A percentile compares a stretch with the other conserved stretches of the same genome.
Evolutionary conservation across 2,329 filamentous ascomycete genomes (phyloP).

Genomic region (Zalaria sp.): DNA sequence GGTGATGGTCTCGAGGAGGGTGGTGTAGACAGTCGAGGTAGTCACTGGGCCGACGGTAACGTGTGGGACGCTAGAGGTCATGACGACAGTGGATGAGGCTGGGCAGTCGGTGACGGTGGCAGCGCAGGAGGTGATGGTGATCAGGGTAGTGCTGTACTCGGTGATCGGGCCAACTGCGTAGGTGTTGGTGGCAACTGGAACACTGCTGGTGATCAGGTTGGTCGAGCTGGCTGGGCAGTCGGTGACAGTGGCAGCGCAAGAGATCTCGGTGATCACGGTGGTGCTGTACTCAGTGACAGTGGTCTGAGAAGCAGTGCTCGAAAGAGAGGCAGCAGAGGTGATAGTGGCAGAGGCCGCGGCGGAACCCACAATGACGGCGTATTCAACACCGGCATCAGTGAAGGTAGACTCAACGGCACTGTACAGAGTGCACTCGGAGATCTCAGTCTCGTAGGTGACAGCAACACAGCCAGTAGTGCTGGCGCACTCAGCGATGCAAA

Average conservation of each 20-base stretch:
- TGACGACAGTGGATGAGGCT: slow-evolving; percentile 7
- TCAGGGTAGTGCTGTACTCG: slow-evolving; percentile 6
- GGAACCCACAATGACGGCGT: slow-evolving; percentile 1
- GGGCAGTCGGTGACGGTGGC: slow-evolving; percentile 12
- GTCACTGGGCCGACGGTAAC: slow-evolving; percentile 5
- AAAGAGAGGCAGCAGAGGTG: background rate
- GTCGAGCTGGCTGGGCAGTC: slow-evolving; percentile 2
- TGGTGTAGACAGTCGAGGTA: slow-evolving; percentile 7
- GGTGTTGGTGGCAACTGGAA: slow-evolving; percentile 6
- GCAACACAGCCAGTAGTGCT: background rate
- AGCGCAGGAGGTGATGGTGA: slow-evolving; percentile 13
- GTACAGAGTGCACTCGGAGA: background rate
- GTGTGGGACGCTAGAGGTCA: slow-evolving; percentile 7
- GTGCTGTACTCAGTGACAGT: slow-evolving; percentile 9
- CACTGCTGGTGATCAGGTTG: slow-evolving; percentile 6
- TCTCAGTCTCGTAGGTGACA: background rate
- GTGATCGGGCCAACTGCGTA: background rate
- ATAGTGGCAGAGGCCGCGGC: background rate
- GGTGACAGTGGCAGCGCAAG: slow-evolving; percentile 5
- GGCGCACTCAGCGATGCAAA: background rate
- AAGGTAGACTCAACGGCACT: background rate
- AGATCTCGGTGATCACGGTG: slow-evolving; percentile 6
- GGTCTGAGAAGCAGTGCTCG: background rate
- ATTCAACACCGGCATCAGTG: background rate
- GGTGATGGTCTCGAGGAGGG: slow-evolving; percentile 6